phyloP scores from a whole-genome alignment of 352 stramenopile species.

The Pythium oligandrum region DNA sequence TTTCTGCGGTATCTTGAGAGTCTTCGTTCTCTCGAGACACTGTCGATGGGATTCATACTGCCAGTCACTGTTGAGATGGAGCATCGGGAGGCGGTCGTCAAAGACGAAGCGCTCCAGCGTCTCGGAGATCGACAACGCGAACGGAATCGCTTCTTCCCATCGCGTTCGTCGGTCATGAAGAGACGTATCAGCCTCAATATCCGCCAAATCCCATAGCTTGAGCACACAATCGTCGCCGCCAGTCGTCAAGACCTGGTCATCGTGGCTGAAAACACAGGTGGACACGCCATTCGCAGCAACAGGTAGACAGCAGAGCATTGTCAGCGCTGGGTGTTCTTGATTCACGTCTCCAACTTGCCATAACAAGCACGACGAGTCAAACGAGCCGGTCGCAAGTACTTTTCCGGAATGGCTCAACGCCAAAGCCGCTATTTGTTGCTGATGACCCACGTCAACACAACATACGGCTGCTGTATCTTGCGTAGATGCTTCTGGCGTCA shows the following conservation, averaged over 20 bases:
- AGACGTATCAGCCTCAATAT: background rate
- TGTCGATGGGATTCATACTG: constrained; percentile 7
- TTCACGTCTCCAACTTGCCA: constrained; percentile 23
- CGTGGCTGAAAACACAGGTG: constrained; percentile 25
- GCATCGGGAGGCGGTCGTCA: constrained; percentile 27
- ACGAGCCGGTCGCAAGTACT: constrained; percentile 44
- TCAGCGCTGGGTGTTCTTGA: constrained; percentile 4
- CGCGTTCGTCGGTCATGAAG: constrained; percentile 10
- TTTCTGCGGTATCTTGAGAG: constrained; percentile 1
- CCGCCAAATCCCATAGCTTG: constrained; percentile 41
- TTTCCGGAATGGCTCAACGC: constrained; percentile 27
- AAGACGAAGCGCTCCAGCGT: constrained; percentile 38
- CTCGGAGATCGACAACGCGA: constrained; percentile 27
- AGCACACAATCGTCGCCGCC: constrained; percentile 31
- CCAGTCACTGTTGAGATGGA: constrained; percentile 48
- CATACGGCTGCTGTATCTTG: too few species aligned
- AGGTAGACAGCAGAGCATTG: constrained; percentile 33
- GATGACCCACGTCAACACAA: constrained; percentile 21
- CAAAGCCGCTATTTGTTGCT: constrained; percentile 52
- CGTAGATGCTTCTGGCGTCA: too few species aligned
- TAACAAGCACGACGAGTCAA: constrained; percentile 59
- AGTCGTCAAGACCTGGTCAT: constrained; percentile 39
- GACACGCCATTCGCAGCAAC: constrained; percentile 32
- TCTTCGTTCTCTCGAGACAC: constrained; percentile 4
- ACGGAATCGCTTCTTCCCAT: constrained; percentile 36